Base-by-base conservation (phyloP, 345 rosid species). In the Lumnitzera racemosa region DNA sequence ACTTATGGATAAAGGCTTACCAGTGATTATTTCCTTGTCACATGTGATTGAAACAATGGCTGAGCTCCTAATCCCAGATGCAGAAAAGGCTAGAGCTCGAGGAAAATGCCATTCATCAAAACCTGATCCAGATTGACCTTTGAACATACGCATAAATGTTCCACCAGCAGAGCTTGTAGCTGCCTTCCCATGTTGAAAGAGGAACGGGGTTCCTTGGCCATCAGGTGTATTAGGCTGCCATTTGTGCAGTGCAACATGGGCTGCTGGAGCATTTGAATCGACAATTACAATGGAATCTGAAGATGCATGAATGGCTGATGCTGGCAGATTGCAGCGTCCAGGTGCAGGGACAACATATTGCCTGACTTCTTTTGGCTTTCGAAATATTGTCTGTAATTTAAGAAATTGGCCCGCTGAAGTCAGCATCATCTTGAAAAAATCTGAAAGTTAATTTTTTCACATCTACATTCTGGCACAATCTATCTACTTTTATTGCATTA, bases 151-250 rank as follows among this genome's bases (percentile, higher is more conserved):
- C 83, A 85, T 75, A 67, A 94, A 72, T 43, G 95, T 67, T 74
- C 91, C 95, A 57, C 86, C 78, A 27, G 86, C 70, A 70, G 95
- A 67, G 71, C 82, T 77, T 55, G 87, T 57, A 55, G 70, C 56
- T 53, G 95, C 73, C 67, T 79, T 94, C 67, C 92, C 96, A 55
- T 94, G 99, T 71, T 88, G 86, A 72, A 94, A 94, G 68, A 86
- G 90, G 74, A 90, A 94, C 55, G 99, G 99, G 50, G 86, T 68
- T 47, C 96, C 97, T 72, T 88, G 88, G 41, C 99, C 96, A 71
- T 90, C 95, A 2, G 96, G 97, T 55, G 96, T 90, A 83, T 86
- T 90, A 54, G 96, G 92, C 74, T 94, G 99, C 99, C 96, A 94
- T 67, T 79, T 88, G 80, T 94, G 99, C 64, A 76, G 85, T 15